These are phyloP conservation scores for Papiliotrema laurentii DNA, from an alignment of 1,284 basidiomycete genomes.

Conservation along the genomic window DNA sequence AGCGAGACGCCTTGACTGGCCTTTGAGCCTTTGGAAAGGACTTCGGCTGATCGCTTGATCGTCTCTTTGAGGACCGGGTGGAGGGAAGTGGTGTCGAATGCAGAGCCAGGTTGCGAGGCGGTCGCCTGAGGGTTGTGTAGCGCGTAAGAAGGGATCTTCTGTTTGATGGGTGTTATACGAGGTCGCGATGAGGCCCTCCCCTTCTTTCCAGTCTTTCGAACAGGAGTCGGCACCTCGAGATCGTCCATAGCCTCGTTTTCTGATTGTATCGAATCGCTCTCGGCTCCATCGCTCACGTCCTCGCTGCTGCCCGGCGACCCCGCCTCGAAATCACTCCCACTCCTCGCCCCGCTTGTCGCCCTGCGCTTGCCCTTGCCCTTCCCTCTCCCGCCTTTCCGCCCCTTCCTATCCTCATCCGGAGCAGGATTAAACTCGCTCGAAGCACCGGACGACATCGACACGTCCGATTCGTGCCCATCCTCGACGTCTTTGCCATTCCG, in stretches of 20 bases:
- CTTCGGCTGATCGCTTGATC: constrained; percentile 7
- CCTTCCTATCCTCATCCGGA: constrained; percentile 1
- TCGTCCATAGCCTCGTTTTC: constrained; percentile 10
- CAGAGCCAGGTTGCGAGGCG: background rate
- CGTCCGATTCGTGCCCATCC: constrained; percentile 1
- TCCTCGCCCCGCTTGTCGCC: background rate
- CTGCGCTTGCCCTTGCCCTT: constrained; percentile 4
- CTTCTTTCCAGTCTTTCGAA: background rate
- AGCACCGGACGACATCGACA: constrained; percentile 18
- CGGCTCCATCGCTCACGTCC: constrained; percentile 9
- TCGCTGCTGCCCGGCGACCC: constrained; percentile 11
- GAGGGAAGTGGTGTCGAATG: background rate
- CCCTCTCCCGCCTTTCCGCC: constrained; percentile 2
- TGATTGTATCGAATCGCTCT: background rate
- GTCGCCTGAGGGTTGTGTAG: background rate
- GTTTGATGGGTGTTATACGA: background rate
- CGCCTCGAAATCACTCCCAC: constrained; percentile 10
- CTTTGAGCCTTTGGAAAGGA: background rate
- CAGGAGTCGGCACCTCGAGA: background rate
- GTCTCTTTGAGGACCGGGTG: constrained; percentile 2
- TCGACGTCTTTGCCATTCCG: background rate
- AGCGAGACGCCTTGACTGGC: background rate
- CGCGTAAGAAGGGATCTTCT: background rate
- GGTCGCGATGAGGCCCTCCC: background rate
- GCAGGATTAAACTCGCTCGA: constrained; percentile 21